Evolutionary conservation across 1,284 basidiomycete species (phyloP), one percentile per base, ranked within the genome.

Genomic region (Mycena sp.): DNA sequence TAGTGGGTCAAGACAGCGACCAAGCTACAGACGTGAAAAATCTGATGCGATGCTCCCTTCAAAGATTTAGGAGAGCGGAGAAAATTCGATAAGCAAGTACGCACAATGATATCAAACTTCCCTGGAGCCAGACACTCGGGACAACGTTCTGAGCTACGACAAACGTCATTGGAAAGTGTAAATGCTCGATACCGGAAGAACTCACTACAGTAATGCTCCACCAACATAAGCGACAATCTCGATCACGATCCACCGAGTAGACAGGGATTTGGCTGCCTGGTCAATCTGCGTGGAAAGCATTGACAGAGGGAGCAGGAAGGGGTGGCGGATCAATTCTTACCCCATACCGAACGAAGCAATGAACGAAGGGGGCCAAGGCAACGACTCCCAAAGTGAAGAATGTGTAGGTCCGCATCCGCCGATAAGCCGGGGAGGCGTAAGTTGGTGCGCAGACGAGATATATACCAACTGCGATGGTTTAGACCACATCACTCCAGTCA

Each of bases 1-100:
- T 53, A 65, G 37, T 67, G 66, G 14, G 63, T 48, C 7, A 28
- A 45, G 19, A 57, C 61, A 1, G 65, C 65, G 21, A 64, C 38
- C 54, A 67, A 21, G 35, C 65, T 67, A 37, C 65, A 67, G 9
- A 64, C 32, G 37, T 67, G 65, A 40, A 67, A 67, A n/a, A 67
- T 64, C 45, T 64, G 65, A 38, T 67, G 65, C 6, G 62, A 63
- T 17, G 62, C 48, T 6, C 62, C 65, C 58, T 61, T 52, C 43
- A 1, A 51, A 55, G 25, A 16, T 17, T 6, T 35, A 30, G 9
- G n/a, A 28, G 54, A 10, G 23, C 35, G 0, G n/a, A 35, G n/a
- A 45, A 17, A 23, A 10, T n/a, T n/a, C n/a, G n/a, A 14, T 16
- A 12, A 26, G 19, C 14, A 54, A 40, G 19, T 9, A 61, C 63